Conservation (phyloP, 495 filamentous ascomycete species). For the Lepidopterella palustris region DNA sequence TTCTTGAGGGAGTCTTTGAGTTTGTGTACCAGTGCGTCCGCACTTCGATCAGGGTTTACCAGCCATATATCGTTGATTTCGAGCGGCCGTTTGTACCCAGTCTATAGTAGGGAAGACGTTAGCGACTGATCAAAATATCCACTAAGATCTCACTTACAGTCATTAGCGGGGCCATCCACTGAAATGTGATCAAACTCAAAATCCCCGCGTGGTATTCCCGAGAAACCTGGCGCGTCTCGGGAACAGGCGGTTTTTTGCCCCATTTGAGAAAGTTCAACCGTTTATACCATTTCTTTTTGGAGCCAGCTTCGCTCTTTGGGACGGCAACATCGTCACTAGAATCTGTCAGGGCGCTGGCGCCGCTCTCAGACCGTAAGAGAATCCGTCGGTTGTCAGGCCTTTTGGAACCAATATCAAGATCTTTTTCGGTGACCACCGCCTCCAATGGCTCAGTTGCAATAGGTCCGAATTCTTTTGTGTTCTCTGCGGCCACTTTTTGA, state of each 20-base stretch:
- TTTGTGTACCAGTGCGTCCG: slow-evolving; percentile 57
- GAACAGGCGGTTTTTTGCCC: slow-evolving; percentile 53
- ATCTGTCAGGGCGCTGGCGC: slow-evolving; percentile 43
- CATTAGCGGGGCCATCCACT: slow-evolving; percentile 68
- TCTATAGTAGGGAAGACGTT: slow-evolving; percentile 37
- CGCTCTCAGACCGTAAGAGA: slow-evolving; percentile 38
- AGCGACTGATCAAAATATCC: background rate
- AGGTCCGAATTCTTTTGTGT: slow-evolving; percentile 25
- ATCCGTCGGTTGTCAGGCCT: slow-evolving; percentile 7
- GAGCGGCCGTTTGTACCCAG: slow-evolving; percentile 76
- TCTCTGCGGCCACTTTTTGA: slow-evolving; percentile 10
- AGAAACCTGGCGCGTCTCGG: slow-evolving; percentile 47
- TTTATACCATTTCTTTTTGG: slow-evolving; percentile 54
- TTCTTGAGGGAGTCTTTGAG: slow-evolving; percentile 60
- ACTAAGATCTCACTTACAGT: slow-evolving; percentile 40
- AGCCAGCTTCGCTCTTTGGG: slow-evolving; percentile 22
- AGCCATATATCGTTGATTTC: slow-evolving; percentile 81
- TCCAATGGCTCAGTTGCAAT: slow-evolving; percentile 29
- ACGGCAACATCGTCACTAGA: slow-evolving; percentile 37
- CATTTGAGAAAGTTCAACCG: slow-evolving; percentile 57
- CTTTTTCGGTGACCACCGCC: slow-evolving; percentile 24
- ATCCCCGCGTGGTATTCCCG: slow-evolving; percentile 55
- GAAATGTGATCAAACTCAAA: slow-evolving; percentile 55
- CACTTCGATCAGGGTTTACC: slow-evolving; percentile 73
- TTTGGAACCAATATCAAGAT: slow-evolving; percentile 22